Conservation (phyloP, 1,284 basidiomycete species). For the Trametes polyzona region DNA sequence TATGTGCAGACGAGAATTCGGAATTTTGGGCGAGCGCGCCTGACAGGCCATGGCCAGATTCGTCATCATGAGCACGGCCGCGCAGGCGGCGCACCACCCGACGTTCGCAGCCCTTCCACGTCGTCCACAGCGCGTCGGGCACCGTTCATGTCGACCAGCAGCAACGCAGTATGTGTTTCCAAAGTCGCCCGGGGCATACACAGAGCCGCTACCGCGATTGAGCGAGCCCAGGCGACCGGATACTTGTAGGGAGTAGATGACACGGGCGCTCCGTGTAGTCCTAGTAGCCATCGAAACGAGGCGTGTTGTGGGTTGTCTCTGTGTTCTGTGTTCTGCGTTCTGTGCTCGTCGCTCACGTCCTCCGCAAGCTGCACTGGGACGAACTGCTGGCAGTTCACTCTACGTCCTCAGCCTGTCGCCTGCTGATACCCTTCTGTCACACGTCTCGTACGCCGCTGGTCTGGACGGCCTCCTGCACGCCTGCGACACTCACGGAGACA, state of each 20-base stretch:
- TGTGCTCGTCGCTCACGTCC: constrained; percentile 2
- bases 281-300: constrained; percentile 25
- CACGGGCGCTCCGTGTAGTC: not conserved
- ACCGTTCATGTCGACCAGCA: not conserved
- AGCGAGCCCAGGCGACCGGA: not conserved
- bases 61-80: constrained; percentile 18
- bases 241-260: not conserved
- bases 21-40: constrained; percentile 13
- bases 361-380: constrained; percentile 19
- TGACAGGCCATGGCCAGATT: not conserved
- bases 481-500: not conserved
- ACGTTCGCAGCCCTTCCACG: too few species aligned
- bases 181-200: not conserved
- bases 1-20: constrained; percentile 20
- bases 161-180: not conserved
- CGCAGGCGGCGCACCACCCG: not conserved
- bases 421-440: constrained; percentile 16
- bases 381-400: constrained; percentile 29
- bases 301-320: not conserved
- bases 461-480: not conserved
- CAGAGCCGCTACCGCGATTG: not conserved
- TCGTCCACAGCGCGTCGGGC: not conserved
- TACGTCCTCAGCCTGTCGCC: constrained; percentile 25
- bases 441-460: constrained; percentile 5
- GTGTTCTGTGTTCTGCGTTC: not conserved